Conservation (phyloP, 345 rosid genomes). For the Eucalyptus dawsonii region DNA sequence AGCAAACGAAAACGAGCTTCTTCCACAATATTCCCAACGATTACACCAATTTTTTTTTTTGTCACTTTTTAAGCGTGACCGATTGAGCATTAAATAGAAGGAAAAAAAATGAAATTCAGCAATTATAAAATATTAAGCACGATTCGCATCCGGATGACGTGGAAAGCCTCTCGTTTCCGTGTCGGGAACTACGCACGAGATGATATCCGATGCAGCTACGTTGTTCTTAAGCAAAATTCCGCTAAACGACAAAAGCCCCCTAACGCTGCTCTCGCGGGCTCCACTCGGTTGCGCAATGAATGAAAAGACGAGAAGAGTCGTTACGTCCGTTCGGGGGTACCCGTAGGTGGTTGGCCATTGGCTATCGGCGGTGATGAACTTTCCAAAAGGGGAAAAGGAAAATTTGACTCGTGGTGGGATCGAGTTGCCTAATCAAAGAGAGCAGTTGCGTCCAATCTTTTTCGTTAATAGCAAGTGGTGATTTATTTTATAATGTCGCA, state of each 20-base stretch:
- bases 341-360: background rate
- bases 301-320: background rate
- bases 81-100: too few species aligned
- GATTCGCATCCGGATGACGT: background rate
- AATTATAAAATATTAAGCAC: too few species aligned
- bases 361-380: background rate
- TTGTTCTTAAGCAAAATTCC: background rate
- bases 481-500: too few species aligned
- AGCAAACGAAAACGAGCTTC: background rate
- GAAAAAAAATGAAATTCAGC: background rate
- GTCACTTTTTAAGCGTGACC: too few species aligned
- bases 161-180: background rate
- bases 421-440: background rate
- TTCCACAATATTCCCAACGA: background rate
- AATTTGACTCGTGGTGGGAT: background rate
- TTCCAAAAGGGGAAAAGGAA: background rate
- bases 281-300: background rate
- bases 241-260: background rate
- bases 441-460: background rate
- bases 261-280: background rate
- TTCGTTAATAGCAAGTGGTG: background rate
- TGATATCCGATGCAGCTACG: background rate
- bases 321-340: background rate
- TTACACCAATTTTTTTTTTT: too few species aligned
- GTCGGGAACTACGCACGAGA: background rate